Conservation (phyloP, 2,329 filamentous ascomycete genomes). For the Alternaria gansuensis region DNA sequence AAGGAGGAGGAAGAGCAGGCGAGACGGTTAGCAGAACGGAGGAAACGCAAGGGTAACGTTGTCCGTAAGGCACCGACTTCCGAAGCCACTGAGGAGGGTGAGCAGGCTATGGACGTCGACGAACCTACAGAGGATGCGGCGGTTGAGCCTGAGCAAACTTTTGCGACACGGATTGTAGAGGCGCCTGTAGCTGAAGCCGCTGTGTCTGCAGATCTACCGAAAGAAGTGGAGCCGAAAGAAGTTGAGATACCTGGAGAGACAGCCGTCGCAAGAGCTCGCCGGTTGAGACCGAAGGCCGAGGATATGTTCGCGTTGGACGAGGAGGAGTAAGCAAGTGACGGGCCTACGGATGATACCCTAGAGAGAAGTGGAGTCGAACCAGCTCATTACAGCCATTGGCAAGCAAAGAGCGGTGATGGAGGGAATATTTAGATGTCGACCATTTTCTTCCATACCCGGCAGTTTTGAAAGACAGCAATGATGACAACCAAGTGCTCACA, state of each 20-base stretch:
- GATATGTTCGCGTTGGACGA: slow-evolving; percentile 53
- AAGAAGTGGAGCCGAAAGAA: slow-evolving; percentile 1
- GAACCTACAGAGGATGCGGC: slow-evolving; percentile 15
- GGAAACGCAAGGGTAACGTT: slow-evolving; percentile 31
- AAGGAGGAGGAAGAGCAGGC: slow-evolving; percentile 66
- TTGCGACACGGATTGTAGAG: slow-evolving; percentile 4
- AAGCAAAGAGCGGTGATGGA: slow-evolving; percentile 9
- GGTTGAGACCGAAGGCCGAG: slow-evolving; percentile 49
- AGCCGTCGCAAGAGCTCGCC: slow-evolving; percentile 47
- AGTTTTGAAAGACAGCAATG: background rate
- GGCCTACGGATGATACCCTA: slow-evolving; percentile 15
- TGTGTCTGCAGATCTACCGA: background rate
- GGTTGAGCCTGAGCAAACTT: background rate
- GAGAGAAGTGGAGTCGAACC: slow-evolving; percentile 3
- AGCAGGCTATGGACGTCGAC: slow-evolving; percentile 34
- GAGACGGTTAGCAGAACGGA: slow-evolving; percentile 68
- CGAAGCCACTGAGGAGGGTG: slow-evolving; percentile 27
- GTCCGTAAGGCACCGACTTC: slow-evolving; percentile 18
- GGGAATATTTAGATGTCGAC: background rate
- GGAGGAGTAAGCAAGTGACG: background rate
- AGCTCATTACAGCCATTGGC: background rate
- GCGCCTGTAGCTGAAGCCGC: background rate
- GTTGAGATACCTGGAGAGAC: slow-evolving; percentile 44
- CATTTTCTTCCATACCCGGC: background rate
- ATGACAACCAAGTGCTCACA: no score